Conservation (phyloP, 129 eudicot species). For the Flaveria robusta region DNA sequence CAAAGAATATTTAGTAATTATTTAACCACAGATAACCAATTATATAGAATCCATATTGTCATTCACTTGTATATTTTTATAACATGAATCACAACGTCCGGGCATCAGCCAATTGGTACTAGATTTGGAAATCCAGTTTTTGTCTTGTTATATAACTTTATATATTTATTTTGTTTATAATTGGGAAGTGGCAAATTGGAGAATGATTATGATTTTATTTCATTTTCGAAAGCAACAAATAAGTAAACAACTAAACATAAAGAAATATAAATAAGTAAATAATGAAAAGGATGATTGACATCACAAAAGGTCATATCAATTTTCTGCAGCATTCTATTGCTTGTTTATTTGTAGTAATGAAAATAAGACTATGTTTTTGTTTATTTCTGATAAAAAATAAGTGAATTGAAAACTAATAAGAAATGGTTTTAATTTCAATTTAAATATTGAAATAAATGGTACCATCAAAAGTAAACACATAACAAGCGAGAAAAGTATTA, state of each 20-base stretch:
- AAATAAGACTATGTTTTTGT: conserved; percentile 25
- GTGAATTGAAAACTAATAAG: too few relatives aligned
- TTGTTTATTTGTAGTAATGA: conserved; percentile 34
- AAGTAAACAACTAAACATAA: conserved; percentile 17
- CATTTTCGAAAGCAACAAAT: conserved; percentile 19
- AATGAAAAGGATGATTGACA: conserved; percentile 36
- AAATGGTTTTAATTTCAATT: too few relatives aligned
- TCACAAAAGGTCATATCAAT: conserved; percentile 31
- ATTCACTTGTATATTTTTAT: neutral
- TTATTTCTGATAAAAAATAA: neutral
- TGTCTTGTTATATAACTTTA: conserved; percentile 28
- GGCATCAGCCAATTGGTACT: conserved; percentile 18
- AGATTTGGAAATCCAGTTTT: conserved; percentile 33
- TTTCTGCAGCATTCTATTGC: conserved; percentile 31
- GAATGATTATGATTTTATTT: conserved; percentile 5
- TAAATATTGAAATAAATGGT: too few relatives aligned
- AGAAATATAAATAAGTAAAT: neutral
- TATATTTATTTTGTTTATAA: neutral
- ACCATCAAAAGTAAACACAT: too few relatives aligned
- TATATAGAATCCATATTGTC: neutral
- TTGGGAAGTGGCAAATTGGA: conserved; percentile 19
- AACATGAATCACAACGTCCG: neutral
- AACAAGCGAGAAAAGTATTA: too few relatives aligned
- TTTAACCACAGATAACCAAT: neutral
- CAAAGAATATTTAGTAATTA: neutral